Evolutionary conservation across 179 eudicot genomes (phyloP).

Genomic region (Vitellaria paradoxa): DNA sequence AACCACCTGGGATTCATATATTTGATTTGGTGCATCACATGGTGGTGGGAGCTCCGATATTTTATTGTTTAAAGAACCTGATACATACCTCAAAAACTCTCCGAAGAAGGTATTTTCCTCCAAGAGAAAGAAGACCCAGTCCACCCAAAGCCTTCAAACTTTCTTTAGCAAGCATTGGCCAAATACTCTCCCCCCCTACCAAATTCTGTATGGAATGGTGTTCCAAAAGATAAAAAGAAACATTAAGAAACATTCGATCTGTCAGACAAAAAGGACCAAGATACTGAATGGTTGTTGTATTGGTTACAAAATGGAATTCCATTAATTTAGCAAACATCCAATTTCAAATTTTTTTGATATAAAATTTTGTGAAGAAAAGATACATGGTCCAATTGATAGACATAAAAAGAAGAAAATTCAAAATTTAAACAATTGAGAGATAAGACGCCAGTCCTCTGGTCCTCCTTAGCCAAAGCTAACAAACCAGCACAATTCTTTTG

Average conservation of each 20-base stretch:
- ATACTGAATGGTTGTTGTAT: not conserved
- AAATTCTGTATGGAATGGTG: conserved; percentile 54
- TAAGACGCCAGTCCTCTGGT: too few species aligned
- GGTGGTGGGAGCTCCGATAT: conserved; percentile 1
- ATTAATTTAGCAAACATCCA: not conserved
- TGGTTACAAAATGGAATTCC: not conserved
- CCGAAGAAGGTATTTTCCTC: conserved; percentile 76
- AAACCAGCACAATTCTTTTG: too few species aligned
- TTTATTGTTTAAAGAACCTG: conserved; percentile 5
- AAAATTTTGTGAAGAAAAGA: too few species aligned
- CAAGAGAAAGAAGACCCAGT: conserved; percentile 87
- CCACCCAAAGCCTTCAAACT: conserved; percentile 88
- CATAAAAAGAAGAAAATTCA: too few species aligned
- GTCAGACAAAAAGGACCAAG: not conserved
- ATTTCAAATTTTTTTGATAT: not conserved
- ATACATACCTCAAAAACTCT: conserved; percentile 85
- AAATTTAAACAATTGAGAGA: too few species aligned
- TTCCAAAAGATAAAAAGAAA: conserved; percentile 1
- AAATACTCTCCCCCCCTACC: conserved; percentile 66
- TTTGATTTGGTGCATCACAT: conserved; percentile 20
- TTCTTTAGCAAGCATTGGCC: conserved; percentile 83
- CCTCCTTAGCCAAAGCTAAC: too few species aligned
- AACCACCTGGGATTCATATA: conserved; percentile 61
- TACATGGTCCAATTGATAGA: too few species aligned
- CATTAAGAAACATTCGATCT: too few species aligned